These are phyloP conservation scores for Scedosporium boydii DNA, from an alignment of 2,329 filamentous ascomycete species.

Conservation along the genomic window DNA sequence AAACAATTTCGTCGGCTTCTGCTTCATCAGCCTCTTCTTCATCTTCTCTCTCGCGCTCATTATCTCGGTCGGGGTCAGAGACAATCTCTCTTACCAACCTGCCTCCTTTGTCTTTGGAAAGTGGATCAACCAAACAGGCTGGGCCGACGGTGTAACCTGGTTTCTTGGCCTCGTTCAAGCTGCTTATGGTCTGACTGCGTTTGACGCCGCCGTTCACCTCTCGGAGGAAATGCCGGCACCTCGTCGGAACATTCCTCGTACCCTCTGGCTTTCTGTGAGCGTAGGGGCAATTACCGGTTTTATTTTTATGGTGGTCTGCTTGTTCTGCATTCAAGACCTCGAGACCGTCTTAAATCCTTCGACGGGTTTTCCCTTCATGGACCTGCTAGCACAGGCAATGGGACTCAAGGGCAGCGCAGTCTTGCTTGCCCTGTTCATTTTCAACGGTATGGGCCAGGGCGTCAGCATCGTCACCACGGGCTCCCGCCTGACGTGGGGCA, in stretches of 20 bases:
- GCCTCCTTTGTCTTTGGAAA: too few species aligned
- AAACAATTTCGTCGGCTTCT: slow-evolving; percentile 46
- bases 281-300: slow-evolving; percentile 35
- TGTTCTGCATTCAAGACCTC: too few species aligned
- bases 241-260: slow-evolving; percentile 36
- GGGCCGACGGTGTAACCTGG: slow-evolving; percentile 46
- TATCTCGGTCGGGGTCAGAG: slow-evolving; percentile 35
- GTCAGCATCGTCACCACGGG: slow-evolving; percentile 40
- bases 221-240: slow-evolving; percentile 47
- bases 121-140: slow-evolving; percentile 19
- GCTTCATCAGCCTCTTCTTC: slow-evolving; percentile 42
- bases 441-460: slow-evolving; percentile 45
- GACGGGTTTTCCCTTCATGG: too few species aligned
- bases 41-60: slow-evolving; percentile 40
- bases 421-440: slow-evolving; percentile 41
- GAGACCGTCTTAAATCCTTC: too few species aligned
- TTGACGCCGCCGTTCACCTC: slow-evolving; percentile 50
- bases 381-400: too few species aligned
- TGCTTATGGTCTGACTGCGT: slow-evolving; percentile 46
- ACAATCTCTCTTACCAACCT: too few species aligned
- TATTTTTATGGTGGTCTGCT: too few species aligned
- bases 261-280: slow-evolving; percentile 42
- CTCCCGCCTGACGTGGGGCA: slow-evolving; percentile 43
- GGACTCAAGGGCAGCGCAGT: slow-evolving; percentile 24
- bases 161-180: slow-evolving; percentile 48